Conservation (phyloP, 768 basidiomycete species). For the Mycena haematopus region DNA sequence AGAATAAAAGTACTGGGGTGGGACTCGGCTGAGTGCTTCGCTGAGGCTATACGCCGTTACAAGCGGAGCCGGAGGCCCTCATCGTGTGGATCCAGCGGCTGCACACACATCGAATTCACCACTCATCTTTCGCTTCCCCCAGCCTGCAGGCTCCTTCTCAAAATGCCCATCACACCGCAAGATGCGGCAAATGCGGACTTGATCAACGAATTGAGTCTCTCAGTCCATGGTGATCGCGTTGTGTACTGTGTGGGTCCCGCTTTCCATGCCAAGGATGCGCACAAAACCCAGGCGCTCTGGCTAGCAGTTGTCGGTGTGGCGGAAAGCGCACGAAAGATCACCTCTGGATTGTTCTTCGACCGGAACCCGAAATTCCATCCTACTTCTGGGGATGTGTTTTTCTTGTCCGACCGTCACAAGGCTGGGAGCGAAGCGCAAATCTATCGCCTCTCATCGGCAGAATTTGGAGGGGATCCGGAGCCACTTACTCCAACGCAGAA, state of each 20-base stretch:
- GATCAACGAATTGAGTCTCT: slow-evolving; percentile 22
- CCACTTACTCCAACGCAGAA: slow-evolving; percentile 21
- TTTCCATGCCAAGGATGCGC: slow-evolving; percentile 19
- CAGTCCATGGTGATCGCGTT: slow-evolving; percentile 16
- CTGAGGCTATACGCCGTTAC: no score
- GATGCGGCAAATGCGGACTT: slow-evolving; percentile 20
- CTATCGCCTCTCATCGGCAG: slow-evolving; percentile 17
- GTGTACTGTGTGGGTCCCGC: slow-evolving; percentile 22
- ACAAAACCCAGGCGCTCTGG: slow-evolving; percentile 27
- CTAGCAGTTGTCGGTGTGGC: slow-evolving; percentile 18
- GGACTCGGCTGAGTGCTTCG: no score
- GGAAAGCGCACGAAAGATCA: slow-evolving; percentile 25
- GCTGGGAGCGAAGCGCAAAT: slow-evolving; percentile 19
- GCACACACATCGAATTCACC: no score
- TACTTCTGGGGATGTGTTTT: slow-evolving; percentile 25
- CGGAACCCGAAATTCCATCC: slow-evolving; percentile 21
- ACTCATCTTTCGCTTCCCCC: no score
- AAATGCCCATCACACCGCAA: background rate
- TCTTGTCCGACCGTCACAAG: slow-evolving; percentile 29
- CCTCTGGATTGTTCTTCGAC: slow-evolving; percentile 24
- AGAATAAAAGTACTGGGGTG: no score
- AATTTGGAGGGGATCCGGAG: slow-evolving; percentile 24
- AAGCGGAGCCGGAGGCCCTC: no score
- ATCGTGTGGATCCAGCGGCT: no score
- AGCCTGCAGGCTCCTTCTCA: no score